Percentiles rank a stretch among this genome's conserved stretches.
Evolutionary conservation across 192 early-diverging fungal species (phyloP).

Genomic region (Mycoemilia scoparia): DNA sequence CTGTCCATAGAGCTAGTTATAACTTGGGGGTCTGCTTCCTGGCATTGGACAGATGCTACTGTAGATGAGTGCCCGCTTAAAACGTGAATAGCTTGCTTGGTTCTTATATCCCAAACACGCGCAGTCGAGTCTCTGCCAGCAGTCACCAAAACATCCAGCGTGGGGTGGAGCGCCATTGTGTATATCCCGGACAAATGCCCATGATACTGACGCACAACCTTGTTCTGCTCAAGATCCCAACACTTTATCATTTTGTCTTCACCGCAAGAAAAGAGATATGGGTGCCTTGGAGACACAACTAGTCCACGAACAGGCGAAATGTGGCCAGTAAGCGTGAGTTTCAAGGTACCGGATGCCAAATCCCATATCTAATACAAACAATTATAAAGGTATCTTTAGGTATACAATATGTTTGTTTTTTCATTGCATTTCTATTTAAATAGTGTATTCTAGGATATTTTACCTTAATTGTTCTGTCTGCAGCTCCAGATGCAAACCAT

Average conservation of each 20-base stretch:
- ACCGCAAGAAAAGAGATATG: conserved; percentile 91
- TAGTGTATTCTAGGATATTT: too few relatives aligned
- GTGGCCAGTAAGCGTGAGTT: conserved; percentile 90
- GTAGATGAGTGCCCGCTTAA: conserved; percentile 76
- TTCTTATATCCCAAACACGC: conserved; percentile 98
- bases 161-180: conserved; percentile 78
- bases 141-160: conserved; percentile 84
- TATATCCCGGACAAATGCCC: conserved; percentile 94
- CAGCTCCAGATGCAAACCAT: conserved; percentile 98
- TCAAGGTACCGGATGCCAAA: conserved; percentile 87
- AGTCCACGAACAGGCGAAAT: conserved; percentile 89
- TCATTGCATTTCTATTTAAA: conserved; percentile 4
- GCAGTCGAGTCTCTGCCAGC: conserved; percentile 87
- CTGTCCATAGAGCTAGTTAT: conserved; percentile 85
- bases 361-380: conserved; percentile 93
- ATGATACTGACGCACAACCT: conserved; percentile 97
- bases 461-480: conserved; percentile 96
- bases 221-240: conserved; percentile 98
- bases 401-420: background rate
- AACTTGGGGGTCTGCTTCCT: conserved; percentile 93
- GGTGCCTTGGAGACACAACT: conserved; percentile 84
- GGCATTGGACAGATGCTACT: conserved; percentile 70
- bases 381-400: too few relatives aligned
- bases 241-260: conserved; percentile 99
- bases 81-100: conserved; percentile 78